phyloP scores from a whole-genome alignment of 2,329 filamentous ascomycete genomes.

The Xylariaceae sp. region DNA sequence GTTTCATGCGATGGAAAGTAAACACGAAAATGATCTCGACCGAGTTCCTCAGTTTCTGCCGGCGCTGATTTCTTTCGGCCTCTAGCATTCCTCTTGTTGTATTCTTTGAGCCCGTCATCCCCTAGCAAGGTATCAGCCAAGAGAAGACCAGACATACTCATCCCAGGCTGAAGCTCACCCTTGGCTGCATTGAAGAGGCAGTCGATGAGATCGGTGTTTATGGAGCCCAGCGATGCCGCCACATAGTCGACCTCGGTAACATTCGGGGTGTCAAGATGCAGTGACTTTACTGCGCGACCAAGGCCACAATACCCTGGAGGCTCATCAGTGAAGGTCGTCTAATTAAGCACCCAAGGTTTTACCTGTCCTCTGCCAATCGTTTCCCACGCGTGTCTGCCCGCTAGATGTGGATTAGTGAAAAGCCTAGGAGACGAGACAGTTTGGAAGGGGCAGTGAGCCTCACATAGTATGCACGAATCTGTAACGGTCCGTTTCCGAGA shows the following conservation, averaged over 20 bases:
- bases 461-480: constrained; percentile 84
- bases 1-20: constrained; percentile 76
- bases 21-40: constrained; percentile 52
- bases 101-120: constrained; percentile 39
- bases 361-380: constrained; percentile 36
- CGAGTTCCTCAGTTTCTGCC: constrained; percentile 13
- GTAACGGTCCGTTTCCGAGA: constrained; percentile 60
- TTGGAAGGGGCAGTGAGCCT: constrained; percentile 23
- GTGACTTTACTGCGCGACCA: constrained; percentile 53
- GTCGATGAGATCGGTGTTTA: constrained; percentile 61
- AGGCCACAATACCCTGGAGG: constrained; percentile 64
- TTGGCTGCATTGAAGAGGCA: constrained; percentile 48
- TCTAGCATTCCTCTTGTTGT: constrained; percentile 30
- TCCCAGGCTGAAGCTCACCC: constrained; percentile 38
- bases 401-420: constrained; percentile 27
- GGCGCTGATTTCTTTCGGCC: constrained; percentile 22
- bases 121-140: constrained; percentile 17
- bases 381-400: constrained; percentile 47
- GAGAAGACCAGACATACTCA: not conserved
- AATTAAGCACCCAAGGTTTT: constrained; percentile 7
- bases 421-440: not conserved
- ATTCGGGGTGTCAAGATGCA: constrained; percentile 51
- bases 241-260: constrained; percentile 66
- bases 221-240: constrained; percentile 71
- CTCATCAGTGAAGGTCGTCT: constrained; percentile 5